These are phyloP conservation scores for Malassezia cuniculi DNA, from an alignment of 1,284 basidiomycete species.

Conservation along the genomic window DNA sequence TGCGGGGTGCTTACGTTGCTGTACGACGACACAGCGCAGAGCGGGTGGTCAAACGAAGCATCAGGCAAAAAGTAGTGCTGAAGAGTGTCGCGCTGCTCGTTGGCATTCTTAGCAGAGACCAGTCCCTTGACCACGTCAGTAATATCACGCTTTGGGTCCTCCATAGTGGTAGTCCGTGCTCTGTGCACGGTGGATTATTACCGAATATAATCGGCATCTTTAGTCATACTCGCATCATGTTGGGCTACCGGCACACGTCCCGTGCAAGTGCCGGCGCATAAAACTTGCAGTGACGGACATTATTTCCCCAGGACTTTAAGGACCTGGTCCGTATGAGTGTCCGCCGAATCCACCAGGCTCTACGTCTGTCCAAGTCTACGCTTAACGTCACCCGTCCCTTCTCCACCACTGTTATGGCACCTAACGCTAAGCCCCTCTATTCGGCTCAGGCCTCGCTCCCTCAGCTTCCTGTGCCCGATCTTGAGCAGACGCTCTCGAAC, in stretches of 20 bases:
- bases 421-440: slow-evolving; percentile 20
- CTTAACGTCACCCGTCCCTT: too few species aligned
- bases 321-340: too few species aligned
- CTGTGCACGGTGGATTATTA: too few species aligned
- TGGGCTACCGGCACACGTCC: too few species aligned
- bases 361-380: too few species aligned
- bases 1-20: slow-evolving; percentile 16
- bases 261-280: too few species aligned
- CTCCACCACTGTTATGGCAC: too few species aligned
- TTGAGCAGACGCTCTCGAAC: slow-evolving; percentile 38
- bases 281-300: too few species aligned
- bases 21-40: slow-evolving; percentile 29
- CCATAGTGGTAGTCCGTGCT: slow-evolving; percentile 21
- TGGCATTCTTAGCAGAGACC: slow-evolving; percentile 30
- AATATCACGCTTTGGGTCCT: slow-evolving; percentile 34
- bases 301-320: too few species aligned
- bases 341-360: too few species aligned
- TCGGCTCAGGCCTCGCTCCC: slow-evolving; percentile 37
- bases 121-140: slow-evolving; percentile 34
- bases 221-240: too few species aligned
- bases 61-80: slow-evolving; percentile 33
- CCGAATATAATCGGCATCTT: too few species aligned
- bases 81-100: slow-evolving; percentile 29
- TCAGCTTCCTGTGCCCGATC: slow-evolving; percentile 36
- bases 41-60: slow-evolving; percentile 39